A percentile compares a stretch with the other conserved stretches of the same genome.
phyloP scores from a whole-genome alignment of 2,329 filamentous ascomycete species.

The Fusarium siculi region DNA sequence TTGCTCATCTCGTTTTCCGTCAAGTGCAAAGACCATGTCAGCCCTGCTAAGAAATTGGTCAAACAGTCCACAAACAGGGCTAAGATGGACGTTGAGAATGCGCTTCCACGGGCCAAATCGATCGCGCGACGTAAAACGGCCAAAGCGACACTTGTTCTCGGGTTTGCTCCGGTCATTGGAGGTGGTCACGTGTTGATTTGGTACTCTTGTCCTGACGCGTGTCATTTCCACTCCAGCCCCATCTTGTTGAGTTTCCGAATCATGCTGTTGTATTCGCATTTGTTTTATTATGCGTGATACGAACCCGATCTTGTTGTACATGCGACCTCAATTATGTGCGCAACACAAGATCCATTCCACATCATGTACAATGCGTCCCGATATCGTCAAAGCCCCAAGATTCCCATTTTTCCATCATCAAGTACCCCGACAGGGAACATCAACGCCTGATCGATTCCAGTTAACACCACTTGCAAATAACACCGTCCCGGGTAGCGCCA shows the following conservation, averaged over 20 bases:
- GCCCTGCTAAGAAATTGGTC: not conserved
- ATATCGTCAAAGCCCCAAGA: not conserved
- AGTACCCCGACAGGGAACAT: not conserved
- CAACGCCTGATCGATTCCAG: not conserved
- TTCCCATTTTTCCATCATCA: not conserved
- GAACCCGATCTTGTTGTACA: not conserved
- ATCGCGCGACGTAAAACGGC: not conserved
- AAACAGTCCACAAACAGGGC: not conserved
- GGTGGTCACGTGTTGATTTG: not conserved
- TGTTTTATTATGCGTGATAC: not conserved
- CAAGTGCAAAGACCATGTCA: constrained; percentile 8
- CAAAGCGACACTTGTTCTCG: not conserved
- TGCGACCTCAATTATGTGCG: not conserved
- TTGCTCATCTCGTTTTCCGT: not conserved
- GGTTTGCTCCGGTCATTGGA: not conserved
- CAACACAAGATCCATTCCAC: not conserved
- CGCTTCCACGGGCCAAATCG: not conserved
- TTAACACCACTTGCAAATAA: not conserved
- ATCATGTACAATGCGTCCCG: not conserved
- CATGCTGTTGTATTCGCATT: not conserved
- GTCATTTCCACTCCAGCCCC: not conserved
- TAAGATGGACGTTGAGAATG: not conserved
- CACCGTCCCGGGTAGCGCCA: not conserved
- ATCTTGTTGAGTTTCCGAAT: not conserved
- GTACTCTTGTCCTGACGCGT: not conserved